phyloP scores from a whole-genome alignment of 2,329 filamentous ascomycete genomes.

The Curvularia sp. region DNA sequence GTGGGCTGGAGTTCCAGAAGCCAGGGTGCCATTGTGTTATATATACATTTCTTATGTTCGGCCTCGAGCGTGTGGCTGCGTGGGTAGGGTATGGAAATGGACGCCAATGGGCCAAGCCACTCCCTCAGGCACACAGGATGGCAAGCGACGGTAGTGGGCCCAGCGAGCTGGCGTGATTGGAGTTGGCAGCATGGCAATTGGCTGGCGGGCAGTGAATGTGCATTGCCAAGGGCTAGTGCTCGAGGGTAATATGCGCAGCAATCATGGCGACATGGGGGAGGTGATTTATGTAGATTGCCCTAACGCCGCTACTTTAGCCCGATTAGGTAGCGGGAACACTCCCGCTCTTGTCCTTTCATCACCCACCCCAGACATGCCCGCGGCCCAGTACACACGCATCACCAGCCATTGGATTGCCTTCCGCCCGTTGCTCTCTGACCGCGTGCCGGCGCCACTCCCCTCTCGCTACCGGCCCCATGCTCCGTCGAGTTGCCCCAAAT shows the following conservation, averaged over 20 bases:
- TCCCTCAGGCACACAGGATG: slow-evolving; percentile 38
- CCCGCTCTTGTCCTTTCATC: slow-evolving; percentile 24
- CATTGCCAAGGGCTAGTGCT: slow-evolving; percentile 35
- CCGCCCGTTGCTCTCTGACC: neutral
- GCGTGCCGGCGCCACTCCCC: slow-evolving; percentile 14
- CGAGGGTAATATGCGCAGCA: slow-evolving; percentile 38
- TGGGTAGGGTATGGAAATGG: slow-evolving; percentile 22
- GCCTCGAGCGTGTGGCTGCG: too few relatives aligned
- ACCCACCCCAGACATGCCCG: slow-evolving; percentile 15
- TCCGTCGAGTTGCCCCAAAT: slow-evolving; percentile 32
- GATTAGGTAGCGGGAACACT: neutral
- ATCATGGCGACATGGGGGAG: slow-evolving; percentile 28
- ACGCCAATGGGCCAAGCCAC: slow-evolving; percentile 31
- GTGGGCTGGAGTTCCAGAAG: slow-evolving; percentile 30
- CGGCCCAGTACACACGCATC: neutral
- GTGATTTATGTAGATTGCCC: slow-evolving; percentile 50
- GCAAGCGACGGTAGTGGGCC: slow-evolving; percentile 23
- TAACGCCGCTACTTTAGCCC: slow-evolving; percentile 40
- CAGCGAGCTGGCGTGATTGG: slow-evolving; percentile 37
- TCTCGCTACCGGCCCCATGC: slow-evolving; percentile 16
- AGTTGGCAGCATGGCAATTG: slow-evolving; percentile 35
- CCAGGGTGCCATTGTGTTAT: slow-evolving; percentile 29
- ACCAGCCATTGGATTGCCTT: slow-evolving; percentile 2
- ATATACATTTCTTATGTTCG: slow-evolving; percentile 29
- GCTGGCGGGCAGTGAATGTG: slow-evolving; percentile 22